phyloP scores from a whole-genome alignment of 2,329 filamentous ascomycete species.

The Fusarium incarnatum region DNA sequence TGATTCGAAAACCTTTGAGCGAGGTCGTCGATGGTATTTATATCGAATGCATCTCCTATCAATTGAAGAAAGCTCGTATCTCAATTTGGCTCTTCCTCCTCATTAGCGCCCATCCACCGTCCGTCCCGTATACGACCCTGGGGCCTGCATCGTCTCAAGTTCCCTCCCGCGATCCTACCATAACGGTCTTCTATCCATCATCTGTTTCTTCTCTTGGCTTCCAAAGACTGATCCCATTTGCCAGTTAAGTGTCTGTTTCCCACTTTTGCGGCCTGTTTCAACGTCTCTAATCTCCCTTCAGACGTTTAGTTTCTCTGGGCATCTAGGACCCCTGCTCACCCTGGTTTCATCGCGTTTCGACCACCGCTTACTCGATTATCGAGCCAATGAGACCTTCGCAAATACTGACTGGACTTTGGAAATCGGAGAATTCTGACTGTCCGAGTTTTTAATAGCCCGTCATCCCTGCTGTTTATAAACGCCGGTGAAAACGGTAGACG shows the following conservation, averaged over 20 bases:
- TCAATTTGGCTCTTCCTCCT: neutral
- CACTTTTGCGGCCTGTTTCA: neutral
- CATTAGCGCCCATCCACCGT: neutral
- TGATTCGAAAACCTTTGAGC: neutral
- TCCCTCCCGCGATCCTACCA: neutral
- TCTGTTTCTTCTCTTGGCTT: neutral
- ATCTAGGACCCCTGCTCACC: neutral
- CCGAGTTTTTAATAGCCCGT: neutral
- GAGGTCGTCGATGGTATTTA: neutral
- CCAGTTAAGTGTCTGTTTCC: neutral
- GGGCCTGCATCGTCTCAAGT: neutral
- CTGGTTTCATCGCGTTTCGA: slow-evolving; percentile 21
- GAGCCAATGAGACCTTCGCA: neutral
- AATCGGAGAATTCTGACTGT: neutral
- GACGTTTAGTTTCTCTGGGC: slow-evolving; percentile 23
- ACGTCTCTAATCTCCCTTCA: slow-evolving; percentile 2
- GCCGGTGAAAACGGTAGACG: neutral
- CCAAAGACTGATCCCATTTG: neutral
- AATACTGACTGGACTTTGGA: neutral
- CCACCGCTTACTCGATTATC: neutral
- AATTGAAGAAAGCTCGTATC: neutral
- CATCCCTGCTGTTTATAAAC: neutral
- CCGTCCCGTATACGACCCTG: neutral
- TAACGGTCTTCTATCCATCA: neutral
- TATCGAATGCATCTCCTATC: neutral